These are phyloP conservation scores for Hylodesmum podocarpum DNA, from an alignment of 306 rosid species.

Conservation along the genomic window DNA sequence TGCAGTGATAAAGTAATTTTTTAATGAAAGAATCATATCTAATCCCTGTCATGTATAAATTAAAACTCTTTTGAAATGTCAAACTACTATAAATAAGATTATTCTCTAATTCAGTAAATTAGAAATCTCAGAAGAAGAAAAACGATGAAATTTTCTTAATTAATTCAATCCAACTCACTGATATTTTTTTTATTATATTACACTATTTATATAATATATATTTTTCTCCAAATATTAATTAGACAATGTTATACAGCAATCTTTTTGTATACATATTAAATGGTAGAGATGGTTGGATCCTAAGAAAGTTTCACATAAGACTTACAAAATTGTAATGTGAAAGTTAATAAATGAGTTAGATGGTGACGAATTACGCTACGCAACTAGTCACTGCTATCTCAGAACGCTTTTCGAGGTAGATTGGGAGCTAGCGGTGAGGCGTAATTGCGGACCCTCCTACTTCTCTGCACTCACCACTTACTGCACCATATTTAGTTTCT, in stretches of 20 bases:
- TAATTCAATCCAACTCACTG: too few species aligned
- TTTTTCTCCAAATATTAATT: neutral
- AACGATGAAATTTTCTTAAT: too few species aligned
- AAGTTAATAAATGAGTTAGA: slow-evolving; percentile 23
- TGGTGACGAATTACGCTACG: neutral
- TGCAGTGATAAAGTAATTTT: too few species aligned
- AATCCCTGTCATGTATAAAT: too few species aligned
- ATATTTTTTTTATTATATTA: neutral
- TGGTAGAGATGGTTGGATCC: neutral
- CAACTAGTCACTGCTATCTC: slow-evolving; percentile 1
- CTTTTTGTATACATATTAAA: neutral
- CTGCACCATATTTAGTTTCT: neutral
- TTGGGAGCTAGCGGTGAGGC: slow-evolving; percentile 53
- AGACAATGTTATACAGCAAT: neutral
- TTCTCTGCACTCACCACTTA: neutral
- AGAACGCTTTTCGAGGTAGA: slow-evolving; percentile 56
- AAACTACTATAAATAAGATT: too few species aligned
- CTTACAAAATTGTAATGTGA: neutral
- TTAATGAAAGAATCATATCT: too few species aligned
- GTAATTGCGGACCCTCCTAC: slow-evolving; percentile 28
- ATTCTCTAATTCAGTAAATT: too few species aligned
- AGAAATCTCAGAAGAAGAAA: too few species aligned
- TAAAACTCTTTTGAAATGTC: too few species aligned
- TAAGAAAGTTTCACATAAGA: neutral
- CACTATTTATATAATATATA: neutral